A percentile compares a stretch with the other conserved stretches of the same genome.
Conservation (phyloP, 2,329 filamentous ascomycete genomes). For the Geosmithia flava region DNA sequence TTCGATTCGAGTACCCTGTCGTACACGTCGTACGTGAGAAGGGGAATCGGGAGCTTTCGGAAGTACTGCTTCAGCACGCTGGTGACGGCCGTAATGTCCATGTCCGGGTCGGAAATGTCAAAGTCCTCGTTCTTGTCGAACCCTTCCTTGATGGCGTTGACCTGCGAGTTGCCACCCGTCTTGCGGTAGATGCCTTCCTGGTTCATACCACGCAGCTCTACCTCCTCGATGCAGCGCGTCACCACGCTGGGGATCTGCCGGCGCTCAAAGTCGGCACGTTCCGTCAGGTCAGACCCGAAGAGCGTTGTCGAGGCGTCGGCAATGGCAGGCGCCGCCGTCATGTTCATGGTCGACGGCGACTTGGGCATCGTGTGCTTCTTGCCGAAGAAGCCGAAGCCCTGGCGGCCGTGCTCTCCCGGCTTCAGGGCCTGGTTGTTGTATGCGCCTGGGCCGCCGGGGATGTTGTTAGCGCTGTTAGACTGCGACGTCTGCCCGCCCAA, state of each 20-base stretch:
- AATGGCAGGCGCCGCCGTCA: slow-evolving; percentile 24
- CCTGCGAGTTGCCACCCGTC: slow-evolving; percentile 83
- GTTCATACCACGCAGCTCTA: slow-evolving; percentile 92
- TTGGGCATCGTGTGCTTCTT: slow-evolving; percentile 41
- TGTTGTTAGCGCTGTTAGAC: slow-evolving; percentile 5
- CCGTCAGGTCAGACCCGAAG: slow-evolving; percentile 81
- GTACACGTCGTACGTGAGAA: slow-evolving; percentile 89
- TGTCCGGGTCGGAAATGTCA: slow-evolving; percentile 84
- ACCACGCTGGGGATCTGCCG: slow-evolving; percentile 84
- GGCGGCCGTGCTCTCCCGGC: slow-evolving; percentile 26
- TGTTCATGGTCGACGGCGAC: slow-evolving; percentile 30
- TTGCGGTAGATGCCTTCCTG: slow-evolving; percentile 97
- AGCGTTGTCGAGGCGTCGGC: slow-evolving; percentile 47
- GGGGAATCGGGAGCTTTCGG: slow-evolving; percentile 75
- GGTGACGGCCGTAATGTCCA: slow-evolving; percentile 94
- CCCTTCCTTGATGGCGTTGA: slow-evolving; percentile 80
- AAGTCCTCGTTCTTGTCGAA: slow-evolving; percentile 80
- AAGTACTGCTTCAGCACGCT: slow-evolving; percentile 97
- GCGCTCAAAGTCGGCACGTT: slow-evolving; percentile 78
- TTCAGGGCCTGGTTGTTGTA: slow-evolving; percentile 7
- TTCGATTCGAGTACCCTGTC: slow-evolving; percentile 76
- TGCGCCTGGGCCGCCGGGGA: slow-evolving; percentile 2
- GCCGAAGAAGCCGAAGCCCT: slow-evolving; percentile 63
- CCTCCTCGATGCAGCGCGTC: slow-evolving; percentile 89
- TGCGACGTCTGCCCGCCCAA: slow-evolving; percentile 8